These are phyloP conservation scores for Kuraishia molischiana DNA, from an alignment of 805 yeast species.

Conservation along the genomic window DNA sequence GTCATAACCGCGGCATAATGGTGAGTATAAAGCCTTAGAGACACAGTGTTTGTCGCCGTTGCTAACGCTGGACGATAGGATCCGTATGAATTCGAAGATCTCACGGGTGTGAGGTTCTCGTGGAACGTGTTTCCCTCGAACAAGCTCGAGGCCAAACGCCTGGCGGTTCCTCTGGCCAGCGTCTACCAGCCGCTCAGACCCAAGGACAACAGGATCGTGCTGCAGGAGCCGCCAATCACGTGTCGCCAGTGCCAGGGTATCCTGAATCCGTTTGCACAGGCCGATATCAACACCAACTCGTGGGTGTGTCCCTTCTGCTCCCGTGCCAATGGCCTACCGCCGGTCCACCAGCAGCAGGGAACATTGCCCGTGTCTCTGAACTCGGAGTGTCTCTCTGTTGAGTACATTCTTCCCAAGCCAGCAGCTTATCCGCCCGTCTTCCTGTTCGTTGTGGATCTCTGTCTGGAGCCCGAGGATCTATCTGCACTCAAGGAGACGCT, in stretches of 20 bases:
- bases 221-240: conserved; percentile 31
- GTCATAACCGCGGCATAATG: no score
- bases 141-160: conserved; percentile 40
- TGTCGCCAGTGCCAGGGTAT: conserved; percentile 49
- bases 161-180: conserved; percentile 46
- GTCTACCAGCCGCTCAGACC: conserved; percentile 50
- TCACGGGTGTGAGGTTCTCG: conserved; percentile 63
- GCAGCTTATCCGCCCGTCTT: conserved; percentile 34
- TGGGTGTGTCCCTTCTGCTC: conserved; percentile 57
- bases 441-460: conserved; percentile 47
- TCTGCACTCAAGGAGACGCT: conserved; percentile 42
- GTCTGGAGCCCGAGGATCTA: conserved; percentile 41
- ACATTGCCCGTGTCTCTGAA: conserved; percentile 23
- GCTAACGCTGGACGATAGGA: no score
- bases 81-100: conserved; percentile 48
- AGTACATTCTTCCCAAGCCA: conserved; percentile 27
- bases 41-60: no score
- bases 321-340: conserved; percentile 30
- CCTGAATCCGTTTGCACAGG: conserved; percentile 39
- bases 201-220: conserved; percentile 25
- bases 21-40: no score
- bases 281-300: conserved; percentile 18
- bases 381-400: conserved; percentile 37
- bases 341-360: conserved; percentile 9
- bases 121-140: conserved; percentile 59